Evolutionary conservation across 805 yeast genomes (phyloP), one percentile per base, ranked within the genome.

Genomic region (Candida maesae): DNA sequence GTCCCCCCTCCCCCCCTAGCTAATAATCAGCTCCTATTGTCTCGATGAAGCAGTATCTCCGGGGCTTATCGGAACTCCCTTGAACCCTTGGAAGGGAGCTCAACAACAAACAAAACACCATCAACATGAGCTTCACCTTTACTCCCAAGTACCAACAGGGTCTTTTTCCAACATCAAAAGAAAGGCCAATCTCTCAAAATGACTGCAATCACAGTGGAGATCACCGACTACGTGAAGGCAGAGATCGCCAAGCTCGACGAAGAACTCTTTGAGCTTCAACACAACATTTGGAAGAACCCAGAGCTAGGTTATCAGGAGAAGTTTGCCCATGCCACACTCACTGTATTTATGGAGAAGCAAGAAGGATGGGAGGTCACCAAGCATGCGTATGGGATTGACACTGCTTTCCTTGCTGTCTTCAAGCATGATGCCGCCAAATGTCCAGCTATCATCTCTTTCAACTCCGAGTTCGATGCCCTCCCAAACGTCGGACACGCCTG

Each of bases 401-500:
- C 45, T 11, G 35, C 45, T 2, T 41, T 41, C 19, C 19, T 36
- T 8, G 37, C 37, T 29, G 32, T 17, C 15, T 41, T 36, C 29
- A 18, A n/a, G 6, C 31, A 33, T 31, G 33, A 23, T 11, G 31
- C 40, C 4, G 28, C 27, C 5, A 14, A 29, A 11, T 33, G 33
- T 21, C 13, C 27, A 12, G 13, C 41, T 3, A 21, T 36, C 16
- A 36, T 41, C 21, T 41, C 45, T n/a, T 30, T 33, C 38, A 41
- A 41, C 35, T 41, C 45, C 10, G 45, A 41, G 32, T 41, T 25
- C 18, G 45, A 41, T 29, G 45, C 45, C 13, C 29, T 41, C 8
- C 45, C 45, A 27, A 36, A 41, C 23, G 30, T 41, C 12, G 45
- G 45, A 6, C 45, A 41, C 19, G 45, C 36, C 16, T 41, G 45